Percentiles rank a stretch among this genome's conserved stretches.
These are phyloP conservation scores for Lasiosphaeria ovina DNA, from an alignment of 495 filamentous ascomycete species.

Conservation along the genomic window DNA sequence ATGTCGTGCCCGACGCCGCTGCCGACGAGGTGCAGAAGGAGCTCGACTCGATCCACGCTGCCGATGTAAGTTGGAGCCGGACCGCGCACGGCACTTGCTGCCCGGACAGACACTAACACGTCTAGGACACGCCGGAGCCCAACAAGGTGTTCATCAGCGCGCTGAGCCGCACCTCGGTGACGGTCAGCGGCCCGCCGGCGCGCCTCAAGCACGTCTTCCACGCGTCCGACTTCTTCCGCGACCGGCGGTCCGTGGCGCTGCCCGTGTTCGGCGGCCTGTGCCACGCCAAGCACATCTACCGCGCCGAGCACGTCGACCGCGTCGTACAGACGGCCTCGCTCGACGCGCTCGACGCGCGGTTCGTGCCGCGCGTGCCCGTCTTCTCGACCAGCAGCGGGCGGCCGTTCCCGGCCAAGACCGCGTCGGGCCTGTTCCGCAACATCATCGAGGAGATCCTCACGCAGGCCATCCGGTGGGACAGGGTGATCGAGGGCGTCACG, in stretches of 20 bases:
- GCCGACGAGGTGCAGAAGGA: constrained; percentile 34
- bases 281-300: constrained; percentile 42
- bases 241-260: constrained; percentile 54
- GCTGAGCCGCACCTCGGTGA: constrained; percentile 33
- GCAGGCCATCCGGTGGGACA: constrained; percentile 63
- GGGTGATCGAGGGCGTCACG: constrained; percentile 67
- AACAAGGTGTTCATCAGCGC: constrained; percentile 20
- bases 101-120: too few relatives aligned
- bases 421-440: constrained; percentile 27
- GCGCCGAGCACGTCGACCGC: constrained; percentile 22
- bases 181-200: constrained; percentile 40
- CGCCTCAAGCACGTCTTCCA: constrained; percentile 11
- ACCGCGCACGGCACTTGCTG: neutral
- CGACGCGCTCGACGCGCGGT: constrained; percentile 7
- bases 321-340: constrained; percentile 19
- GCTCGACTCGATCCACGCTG: constrained; percentile 26
- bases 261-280: constrained; percentile 14
- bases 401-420: constrained; percentile 19
- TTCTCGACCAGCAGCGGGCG: constrained; percentile 22
- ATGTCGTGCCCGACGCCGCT: constrained; percentile 43
- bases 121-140: constrained; percentile 18
- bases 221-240: constrained; percentile 10
- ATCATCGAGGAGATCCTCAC: constrained; percentile 38
- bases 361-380: constrained; percentile 17
- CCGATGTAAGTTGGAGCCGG: neutral